These are phyloP conservation scores for Eucalyptus rudis DNA, from an alignment of 345 rosid genomes.

Conservation along the genomic window DNA sequence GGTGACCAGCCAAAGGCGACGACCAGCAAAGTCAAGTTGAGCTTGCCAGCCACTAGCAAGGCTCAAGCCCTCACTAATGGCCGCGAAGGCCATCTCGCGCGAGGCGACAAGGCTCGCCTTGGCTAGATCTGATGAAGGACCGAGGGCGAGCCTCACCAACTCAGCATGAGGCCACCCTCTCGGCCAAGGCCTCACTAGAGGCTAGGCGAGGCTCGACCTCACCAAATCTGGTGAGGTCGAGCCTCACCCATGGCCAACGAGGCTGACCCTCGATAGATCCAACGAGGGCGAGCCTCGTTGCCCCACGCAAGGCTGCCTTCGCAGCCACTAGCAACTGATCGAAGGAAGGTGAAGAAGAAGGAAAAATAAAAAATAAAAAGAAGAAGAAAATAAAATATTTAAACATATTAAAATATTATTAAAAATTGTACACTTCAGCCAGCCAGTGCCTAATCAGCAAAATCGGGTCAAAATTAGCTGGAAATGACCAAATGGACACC, in stretches of 20 bases:
- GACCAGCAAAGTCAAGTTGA: accelerated
- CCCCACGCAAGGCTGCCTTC: no score
- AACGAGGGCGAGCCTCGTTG: accelerated
- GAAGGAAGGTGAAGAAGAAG: no score
- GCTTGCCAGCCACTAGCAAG: accelerated
- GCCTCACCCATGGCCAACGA: accelerated
- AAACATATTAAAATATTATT: no score
- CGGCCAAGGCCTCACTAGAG: no score
- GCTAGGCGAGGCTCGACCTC: accelerated
- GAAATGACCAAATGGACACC: accelerated
- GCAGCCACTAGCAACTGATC: accelerated
- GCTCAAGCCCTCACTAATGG: no score
- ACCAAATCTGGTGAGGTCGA: accelerated
- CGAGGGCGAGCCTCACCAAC: no score
- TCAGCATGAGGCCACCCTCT: accelerated
- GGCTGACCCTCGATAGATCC: accelerated
- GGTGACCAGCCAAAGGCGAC: accelerated
- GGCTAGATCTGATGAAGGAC: accelerated
- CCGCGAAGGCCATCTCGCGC: accelerated
- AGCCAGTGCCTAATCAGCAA: accelerated
- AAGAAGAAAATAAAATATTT: accelerated
- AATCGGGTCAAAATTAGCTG: accelerated
- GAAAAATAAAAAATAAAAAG: no score
- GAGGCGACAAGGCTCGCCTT: accelerated
- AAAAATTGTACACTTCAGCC: accelerated